These are phyloP conservation scores for Corymbia citriodora DNA, from an alignment of 441 rosid species.

Conservation along the genomic window DNA sequence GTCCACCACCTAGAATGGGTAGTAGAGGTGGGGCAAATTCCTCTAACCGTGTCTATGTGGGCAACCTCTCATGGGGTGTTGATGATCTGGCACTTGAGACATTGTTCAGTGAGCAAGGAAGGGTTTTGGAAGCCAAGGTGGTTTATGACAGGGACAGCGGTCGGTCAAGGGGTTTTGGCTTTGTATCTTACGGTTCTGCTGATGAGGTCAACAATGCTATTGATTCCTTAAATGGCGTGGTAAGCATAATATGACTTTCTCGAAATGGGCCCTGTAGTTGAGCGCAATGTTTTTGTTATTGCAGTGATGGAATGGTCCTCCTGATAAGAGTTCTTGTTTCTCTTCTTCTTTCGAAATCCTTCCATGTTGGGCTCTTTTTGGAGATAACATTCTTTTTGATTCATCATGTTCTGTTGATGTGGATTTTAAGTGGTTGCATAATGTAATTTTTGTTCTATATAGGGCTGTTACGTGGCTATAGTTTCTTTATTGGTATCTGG, in stretches of 20 bases:
- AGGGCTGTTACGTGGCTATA: background rate
- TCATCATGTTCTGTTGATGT: background rate
- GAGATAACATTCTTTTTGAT: background rate
- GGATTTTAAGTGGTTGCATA: background rate
- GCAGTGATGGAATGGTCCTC: background rate
- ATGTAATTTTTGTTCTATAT: background rate
- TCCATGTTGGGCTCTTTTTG: background rate
- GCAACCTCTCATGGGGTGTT: slow-evolving; percentile 93
- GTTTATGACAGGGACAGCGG: slow-evolving; percentile 91
- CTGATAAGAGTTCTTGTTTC: background rate
- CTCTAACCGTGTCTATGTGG: slow-evolving; percentile 67
- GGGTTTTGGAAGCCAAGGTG: slow-evolving; percentile 82
- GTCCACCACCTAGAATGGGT: slow-evolving; percentile 4
- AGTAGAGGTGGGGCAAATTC: slow-evolving; percentile 14
- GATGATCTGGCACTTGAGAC: slow-evolving; percentile 77
- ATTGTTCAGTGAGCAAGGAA: slow-evolving; percentile 78
- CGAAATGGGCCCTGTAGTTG: background rate
- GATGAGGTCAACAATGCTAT: slow-evolving; percentile 76
- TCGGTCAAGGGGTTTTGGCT: slow-evolving; percentile 96
- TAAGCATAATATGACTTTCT: slow-evolving; percentile 35
- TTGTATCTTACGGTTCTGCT: slow-evolving; percentile 77
- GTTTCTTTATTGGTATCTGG: background rate
- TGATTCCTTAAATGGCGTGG: slow-evolving; percentile 69
- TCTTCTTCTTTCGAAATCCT: background rate
- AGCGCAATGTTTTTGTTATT: background rate